Percentiles rank a stretch among this genome's conserved stretches.
Evolutionary conservation across 2,329 filamentous ascomycete species (phyloP).

Genomic region (Clarireedia monteithiana): DNA sequence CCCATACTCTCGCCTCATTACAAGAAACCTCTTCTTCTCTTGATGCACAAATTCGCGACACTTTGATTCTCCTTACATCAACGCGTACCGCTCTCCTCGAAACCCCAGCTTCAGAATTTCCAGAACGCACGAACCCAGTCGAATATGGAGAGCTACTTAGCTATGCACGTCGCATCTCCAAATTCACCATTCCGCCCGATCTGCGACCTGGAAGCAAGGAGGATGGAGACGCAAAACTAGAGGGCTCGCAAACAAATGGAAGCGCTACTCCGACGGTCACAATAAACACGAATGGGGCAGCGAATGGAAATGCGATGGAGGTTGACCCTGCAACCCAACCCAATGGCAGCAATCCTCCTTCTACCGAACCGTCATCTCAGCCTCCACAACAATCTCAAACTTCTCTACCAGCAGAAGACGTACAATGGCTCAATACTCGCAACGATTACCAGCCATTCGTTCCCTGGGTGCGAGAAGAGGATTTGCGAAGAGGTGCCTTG

Average conservation of each 20-base stretch:
- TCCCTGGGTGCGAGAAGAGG: slow-evolving; percentile 68
- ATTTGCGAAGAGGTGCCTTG: slow-evolving; percentile 61
- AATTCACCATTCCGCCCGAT: slow-evolving; percentile 59
- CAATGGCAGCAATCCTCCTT: neutral
- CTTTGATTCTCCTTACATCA: slow-evolving; percentile 59
- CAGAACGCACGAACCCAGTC: slow-evolving; percentile 45
- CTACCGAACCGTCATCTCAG: slow-evolving; percentile 11
- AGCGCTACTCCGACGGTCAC: slow-evolving; percentile 18
- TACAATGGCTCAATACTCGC: slow-evolving; percentile 42
- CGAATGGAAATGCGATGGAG: slow-evolving; percentile 14
- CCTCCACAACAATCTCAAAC: slow-evolving; percentile 14
- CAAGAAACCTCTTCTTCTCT: slow-evolving; percentile 56
- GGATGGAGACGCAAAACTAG: neutral
- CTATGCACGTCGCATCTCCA: slow-evolving; percentile 73
- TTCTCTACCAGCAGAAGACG: slow-evolving; percentile 30
- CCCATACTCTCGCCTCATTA: slow-evolving; percentile 60
- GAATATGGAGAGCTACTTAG: slow-evolving; percentile 66
- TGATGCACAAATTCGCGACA: slow-evolving; percentile 66
- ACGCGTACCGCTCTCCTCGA: slow-evolving; percentile 66
- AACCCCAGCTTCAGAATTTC: slow-evolving; percentile 50
- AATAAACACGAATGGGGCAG: slow-evolving; percentile 3
- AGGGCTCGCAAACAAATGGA: slow-evolving; percentile 23
- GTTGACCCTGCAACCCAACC: slow-evolving; percentile 19
- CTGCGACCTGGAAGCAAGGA: slow-evolving; percentile 1
- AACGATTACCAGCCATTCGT: slow-evolving; percentile 51